phyloP scores from a whole-genome alignment of 139 green algal genomes.

The Ettlia oleoabundans region DNA sequence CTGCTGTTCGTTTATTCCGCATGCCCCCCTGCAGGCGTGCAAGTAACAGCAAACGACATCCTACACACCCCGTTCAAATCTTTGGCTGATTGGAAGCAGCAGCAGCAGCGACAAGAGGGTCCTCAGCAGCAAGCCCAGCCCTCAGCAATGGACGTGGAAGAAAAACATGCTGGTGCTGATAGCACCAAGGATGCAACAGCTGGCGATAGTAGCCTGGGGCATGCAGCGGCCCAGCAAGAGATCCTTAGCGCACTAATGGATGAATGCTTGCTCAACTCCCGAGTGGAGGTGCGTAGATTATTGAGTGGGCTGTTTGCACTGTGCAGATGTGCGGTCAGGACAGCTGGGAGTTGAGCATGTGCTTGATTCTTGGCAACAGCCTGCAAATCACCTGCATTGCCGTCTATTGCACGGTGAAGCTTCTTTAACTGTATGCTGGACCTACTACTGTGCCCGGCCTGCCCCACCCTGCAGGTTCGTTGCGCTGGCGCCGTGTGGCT shows the following conservation, averaged over 20 bases:
- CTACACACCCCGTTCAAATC: constrained; percentile 55
- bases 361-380: too few species aligned
- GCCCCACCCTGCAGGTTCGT: constrained; percentile 64
- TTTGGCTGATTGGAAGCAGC: constrained; percentile 41
- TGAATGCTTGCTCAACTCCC: constrained; percentile 59
- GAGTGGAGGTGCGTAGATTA: constrained; percentile 56
- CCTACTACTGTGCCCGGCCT: too few species aligned
- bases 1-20: not conserved
- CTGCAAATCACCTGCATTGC: too few species aligned
- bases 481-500: constrained; percentile 81
- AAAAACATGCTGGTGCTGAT: not conserved
- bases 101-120: constrained; percentile 3
- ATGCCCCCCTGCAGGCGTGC: constrained; percentile 41
- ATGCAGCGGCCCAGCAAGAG: constrained; percentile 33
- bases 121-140: not conserved
- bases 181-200: too few species aligned
- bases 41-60: constrained; percentile 54
- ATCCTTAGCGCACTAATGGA: constrained; percentile 61
- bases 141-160: constrained; percentile 38
- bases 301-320: not conserved
- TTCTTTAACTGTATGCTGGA: too few species aligned
- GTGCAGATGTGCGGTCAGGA: not conserved
- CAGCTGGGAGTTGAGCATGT: too few species aligned
- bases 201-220: not conserved
- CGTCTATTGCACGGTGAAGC: too few species aligned